A percentile compares a stretch with the other conserved stretches of the same genome.
Conservation (phyloP, 345 rosid species). For the Salix koriyanagi region DNA sequence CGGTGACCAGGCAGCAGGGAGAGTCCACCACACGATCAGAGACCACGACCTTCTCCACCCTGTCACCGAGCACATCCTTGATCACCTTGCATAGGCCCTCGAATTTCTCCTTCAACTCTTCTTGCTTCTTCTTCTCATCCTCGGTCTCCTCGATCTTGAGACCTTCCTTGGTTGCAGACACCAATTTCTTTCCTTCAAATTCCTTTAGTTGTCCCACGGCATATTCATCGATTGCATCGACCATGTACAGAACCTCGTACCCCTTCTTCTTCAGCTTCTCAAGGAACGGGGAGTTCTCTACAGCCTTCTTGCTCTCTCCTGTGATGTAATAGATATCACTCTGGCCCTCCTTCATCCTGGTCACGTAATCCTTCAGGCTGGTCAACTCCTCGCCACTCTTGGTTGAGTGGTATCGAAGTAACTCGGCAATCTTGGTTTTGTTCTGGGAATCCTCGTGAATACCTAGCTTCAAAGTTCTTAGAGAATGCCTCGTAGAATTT, state of each 20-base stretch:
- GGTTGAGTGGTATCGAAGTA: conserved; percentile 19
- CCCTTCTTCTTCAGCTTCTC: conserved; percentile 22
- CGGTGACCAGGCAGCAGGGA: conserved; percentile 19
- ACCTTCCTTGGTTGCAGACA: conserved; percentile 22
- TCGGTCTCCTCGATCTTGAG: conserved; percentile 17
- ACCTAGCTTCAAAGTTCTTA: conserved; percentile 14
- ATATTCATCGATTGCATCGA: conserved; percentile 19
- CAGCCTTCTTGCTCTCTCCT: conserved; percentile 25
- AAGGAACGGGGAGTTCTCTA: conserved; percentile 25
- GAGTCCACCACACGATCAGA: conserved; percentile 20
- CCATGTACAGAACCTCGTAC: conserved; percentile 15
- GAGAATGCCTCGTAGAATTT: conserved; percentile 19
- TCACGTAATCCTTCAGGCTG: conserved; percentile 27
- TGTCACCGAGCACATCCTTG: conserved; percentile 20
- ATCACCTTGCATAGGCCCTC: conserved; percentile 20
- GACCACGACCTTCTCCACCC: conserved; percentile 18
- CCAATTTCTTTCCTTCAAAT: conserved; percentile 16
- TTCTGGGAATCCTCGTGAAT: conserved; percentile 15
- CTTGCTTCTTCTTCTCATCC: conserved; percentile 13
- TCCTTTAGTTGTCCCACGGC: conserved; percentile 16
- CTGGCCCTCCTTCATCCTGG: conserved; percentile 28
- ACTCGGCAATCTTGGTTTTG: conserved; percentile 14
- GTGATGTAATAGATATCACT: conserved; percentile 24
- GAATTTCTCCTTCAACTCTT: conserved; percentile 12
- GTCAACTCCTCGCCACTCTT: conserved; percentile 28